Evolutionary conservation across 2,329 filamentous ascomycete species (phyloP), one percentile per base, ranked within the genome.

Genomic region (Penicillium sp.): DNA sequence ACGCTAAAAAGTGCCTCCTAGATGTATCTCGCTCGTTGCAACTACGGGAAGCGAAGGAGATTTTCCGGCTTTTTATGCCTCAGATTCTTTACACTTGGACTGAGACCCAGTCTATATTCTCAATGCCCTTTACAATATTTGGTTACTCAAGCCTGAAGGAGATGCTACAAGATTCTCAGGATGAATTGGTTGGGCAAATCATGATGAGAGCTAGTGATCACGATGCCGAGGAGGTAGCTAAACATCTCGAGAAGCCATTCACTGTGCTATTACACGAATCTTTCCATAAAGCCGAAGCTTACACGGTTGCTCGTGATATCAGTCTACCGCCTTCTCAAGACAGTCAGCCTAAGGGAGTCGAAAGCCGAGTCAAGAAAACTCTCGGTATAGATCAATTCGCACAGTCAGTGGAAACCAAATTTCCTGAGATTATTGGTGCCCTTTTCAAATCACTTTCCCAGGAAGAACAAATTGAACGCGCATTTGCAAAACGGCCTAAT

Each of bases 41-140:
- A 0, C 80, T 97, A 21, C 72, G 79, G 23, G 83, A 84, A 46
- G 79, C 91, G 0, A 83, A 81, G 63, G 82, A 87, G 33, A 76
- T 99, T 1, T 97, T 99, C 67, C 78, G 79, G 5, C 77, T 97
- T 0, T 99, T 97, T 67, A 86, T 90, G 6, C 86, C 92, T 2
- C 94, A 99, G 66, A 79, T 99, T 6, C 77, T 97, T 3, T 96
- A 90, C 68, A 96, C 91, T 0, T 99, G 92, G 93, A 82, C 95
- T 3, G 85, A 90, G 60, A 75, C 75, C 0, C 82, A 87, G 58
- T 73, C 76, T 1, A 76, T 96, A 7, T 77, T 82, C n/a, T 79
- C 84, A 3, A 89, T 99, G 49, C 93, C 94, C 0, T 96, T 83
- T 66, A 77, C 80, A n/a, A 89, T 94, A 1, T 99, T 99, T 70